Evolutionary conservation across 2,329 filamentous ascomycete species (phyloP), one percentile per base, ranked within the genome.

Genomic region (Tolypocladium sp.): DNA sequence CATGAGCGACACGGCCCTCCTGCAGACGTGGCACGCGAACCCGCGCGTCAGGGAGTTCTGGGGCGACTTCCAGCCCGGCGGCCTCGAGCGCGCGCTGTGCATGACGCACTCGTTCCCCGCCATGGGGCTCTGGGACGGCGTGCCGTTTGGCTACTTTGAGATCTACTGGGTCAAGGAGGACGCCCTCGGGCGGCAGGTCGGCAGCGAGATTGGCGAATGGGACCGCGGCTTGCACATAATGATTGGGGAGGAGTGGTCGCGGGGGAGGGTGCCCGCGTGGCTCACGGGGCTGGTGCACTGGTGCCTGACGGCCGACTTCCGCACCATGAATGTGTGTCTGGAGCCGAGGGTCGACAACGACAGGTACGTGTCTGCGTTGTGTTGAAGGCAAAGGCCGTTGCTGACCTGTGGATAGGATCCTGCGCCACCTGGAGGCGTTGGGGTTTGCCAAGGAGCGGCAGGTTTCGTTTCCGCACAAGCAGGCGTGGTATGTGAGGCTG

Each of bases 131-230:
- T 99, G 93, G 90, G 91, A 97, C 66, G 92, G 91, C 13, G 88
- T 93, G 61, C 93, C 93, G 0, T 99, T 97, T 75, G 94, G 92
- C 0, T 99, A 95, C 71, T 97, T 99, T 70, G 94, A 99, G 76
- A 82, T 99, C 40, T 99, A 99, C 76, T 99, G 94, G 93, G 91
- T 94, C 4, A 96, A 96, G 68, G 94, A 99, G 70, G 94, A 97
- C 68, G 76, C 79, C 0, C 72, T 99, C 1, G 91, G 90, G 0
- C 82, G 80, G 55, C 80, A 91, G 63, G 73, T 95, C 4, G 81
- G 86, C 0, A 81, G 81, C 27, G 81, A 83, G 4, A 84, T 86
- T 0, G 84, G 82, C 9, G 90, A 96, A 67, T 97, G 89, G 74
- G 93, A 97, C 67, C 81, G 94, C 8, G 94, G 94, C 0, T 76